A percentile compares a stretch with the other conserved stretches of the same genome.
Evolutionary conservation across 2,329 filamentous ascomycete genomes (phyloP).

Genomic region (Pseudogymnoascus sp.): DNA sequence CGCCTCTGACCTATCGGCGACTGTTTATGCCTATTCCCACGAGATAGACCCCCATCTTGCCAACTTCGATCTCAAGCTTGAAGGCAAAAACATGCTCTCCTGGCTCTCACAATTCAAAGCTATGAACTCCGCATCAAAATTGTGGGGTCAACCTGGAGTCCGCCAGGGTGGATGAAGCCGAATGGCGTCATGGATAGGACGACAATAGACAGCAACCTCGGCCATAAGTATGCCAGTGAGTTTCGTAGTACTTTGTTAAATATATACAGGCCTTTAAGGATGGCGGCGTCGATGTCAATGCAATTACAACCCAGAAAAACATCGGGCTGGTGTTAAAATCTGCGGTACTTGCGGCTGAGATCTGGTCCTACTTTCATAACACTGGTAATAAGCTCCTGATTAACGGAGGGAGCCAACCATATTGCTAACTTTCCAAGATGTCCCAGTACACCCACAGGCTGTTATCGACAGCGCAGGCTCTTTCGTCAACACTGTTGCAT

Average conservation of each 20-base stretch:
- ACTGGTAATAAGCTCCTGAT: conserved; percentile 13
- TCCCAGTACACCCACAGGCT: conserved; percentile 21
- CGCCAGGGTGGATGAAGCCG: conserved; percentile 35
- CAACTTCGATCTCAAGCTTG: conserved; percentile 31
- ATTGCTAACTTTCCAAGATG: conserved; percentile 14
- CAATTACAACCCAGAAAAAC: conserved; percentile 37
- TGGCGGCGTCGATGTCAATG: conserved; percentile 31
- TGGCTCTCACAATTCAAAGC: conserved; percentile 31
- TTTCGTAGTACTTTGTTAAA: conserved; percentile 34
- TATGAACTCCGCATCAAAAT: conserved; percentile 30
- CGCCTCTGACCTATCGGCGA: conserved; percentile 32
- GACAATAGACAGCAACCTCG: conserved; percentile 31
- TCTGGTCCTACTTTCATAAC: conserved; percentile 29
- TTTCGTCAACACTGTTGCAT: conserved; percentile 20
- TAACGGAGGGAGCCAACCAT: neutral
- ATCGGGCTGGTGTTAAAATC: conserved; percentile 32
- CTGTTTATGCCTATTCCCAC: conserved; percentile 35
- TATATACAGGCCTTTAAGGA: conserved; percentile 33
- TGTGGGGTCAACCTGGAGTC: conserved; percentile 33
- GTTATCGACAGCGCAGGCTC: conserved; percentile 19
- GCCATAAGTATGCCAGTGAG: conserved; percentile 29
- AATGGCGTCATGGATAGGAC: conserved; percentile 29
- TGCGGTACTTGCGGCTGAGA: conserved; percentile 32
- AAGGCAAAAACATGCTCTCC: conserved; percentile 32
- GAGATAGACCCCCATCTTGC: conserved; percentile 26